Evolutionary conservation across 345 rosid genomes (phyloP), one percentile per base, ranked within the genome.

Genomic region (Streptanthus diversifolius): DNA sequence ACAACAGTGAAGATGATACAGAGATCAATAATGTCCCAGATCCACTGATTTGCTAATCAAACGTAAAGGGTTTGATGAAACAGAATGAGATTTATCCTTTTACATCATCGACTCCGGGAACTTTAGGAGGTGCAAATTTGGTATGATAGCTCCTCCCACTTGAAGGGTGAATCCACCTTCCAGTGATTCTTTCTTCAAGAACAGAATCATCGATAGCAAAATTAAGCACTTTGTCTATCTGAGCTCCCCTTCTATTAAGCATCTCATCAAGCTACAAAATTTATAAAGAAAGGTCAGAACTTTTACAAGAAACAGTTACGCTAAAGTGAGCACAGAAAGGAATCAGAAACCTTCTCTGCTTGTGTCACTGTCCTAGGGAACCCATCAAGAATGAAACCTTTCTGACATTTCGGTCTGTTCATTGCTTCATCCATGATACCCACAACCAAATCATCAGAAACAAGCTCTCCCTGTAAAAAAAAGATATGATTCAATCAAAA

Each of bases 361-460:
- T 93, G 98, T 72, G 80, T 86, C 22, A 85, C 90, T 5, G 98
- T 93, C 79, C 98, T 82, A 9, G 97, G 97, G 60, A 93, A 93
- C 35, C 96, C 98, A 73, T 93, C 96, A 69, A 93, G 98, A 84
- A 91, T 85, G 71, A 93, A 93, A 81, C 98, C 98, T 74, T 89
- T 91, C 63, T 81, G 85, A 77, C 98, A 91, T 51, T 92, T 91
- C 13, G 97, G 96, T 72, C 82, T 93, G 82, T 88, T 91, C 80
- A 93, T 81, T 1, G 98, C 98, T 78, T 93, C 98, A 72, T 93
- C 97, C 49, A 93, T 91, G 43, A 93, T 91, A 61, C 98, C 93
- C 48, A 91, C 89, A 73, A 93, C 97, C 75, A 93, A 86, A 59
- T 91, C 96, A 84, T 93, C 97, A 30, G 97, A 86, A 77, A 93